Conservation (phyloP, 768 basidiomycete species). For the Pulveroboletus frians region DNA sequence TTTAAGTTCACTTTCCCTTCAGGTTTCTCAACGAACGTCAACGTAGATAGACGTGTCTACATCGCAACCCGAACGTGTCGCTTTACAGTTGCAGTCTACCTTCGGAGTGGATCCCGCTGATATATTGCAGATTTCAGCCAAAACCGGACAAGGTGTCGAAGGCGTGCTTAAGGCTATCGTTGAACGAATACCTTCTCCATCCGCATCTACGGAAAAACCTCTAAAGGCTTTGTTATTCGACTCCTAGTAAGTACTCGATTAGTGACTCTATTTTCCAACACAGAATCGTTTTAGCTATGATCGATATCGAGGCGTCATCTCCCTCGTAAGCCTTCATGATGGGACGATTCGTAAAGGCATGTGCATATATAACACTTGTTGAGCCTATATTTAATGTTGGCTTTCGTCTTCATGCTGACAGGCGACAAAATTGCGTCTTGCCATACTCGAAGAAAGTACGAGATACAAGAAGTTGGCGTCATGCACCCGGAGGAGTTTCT, state of each 20-base stretch:
- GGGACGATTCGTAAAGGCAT: conserved; percentile 80
- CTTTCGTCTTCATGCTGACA: conserved; percentile 22
- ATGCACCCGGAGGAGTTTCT: conserved; percentile 88
- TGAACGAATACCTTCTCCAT: conserved; percentile 79
- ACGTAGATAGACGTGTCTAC: conserved; percentile 86
- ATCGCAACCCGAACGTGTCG: conserved; percentile 75
- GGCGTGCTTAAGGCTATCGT: conserved; percentile 75
- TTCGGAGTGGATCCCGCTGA: conserved; percentile 75
- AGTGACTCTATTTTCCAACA: neutral
- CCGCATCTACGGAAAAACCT: conserved; percentile 44
- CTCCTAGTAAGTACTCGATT: conserved; percentile 60
- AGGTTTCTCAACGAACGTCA: neutral
- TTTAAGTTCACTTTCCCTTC: neutral
- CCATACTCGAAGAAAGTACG: conserved; percentile 82
- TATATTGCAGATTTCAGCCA: conserved; percentile 83
- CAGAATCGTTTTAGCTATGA: conserved; percentile 63
- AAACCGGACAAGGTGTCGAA: conserved; percentile 83
- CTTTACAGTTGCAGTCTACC: conserved; percentile 73
- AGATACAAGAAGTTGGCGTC: conserved; percentile 82
- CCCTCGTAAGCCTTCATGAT: conserved; percentile 74
- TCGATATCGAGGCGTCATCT: conserved; percentile 93
- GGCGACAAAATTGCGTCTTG: conserved; percentile 89
- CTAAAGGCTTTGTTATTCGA: conserved; percentile 91
- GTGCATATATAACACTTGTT: neutral
- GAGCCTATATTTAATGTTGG: neutral